Evolutionary conservation across 2,329 filamentous ascomycete species (phyloP).

Genomic region (Mariannaea sp.): DNA sequence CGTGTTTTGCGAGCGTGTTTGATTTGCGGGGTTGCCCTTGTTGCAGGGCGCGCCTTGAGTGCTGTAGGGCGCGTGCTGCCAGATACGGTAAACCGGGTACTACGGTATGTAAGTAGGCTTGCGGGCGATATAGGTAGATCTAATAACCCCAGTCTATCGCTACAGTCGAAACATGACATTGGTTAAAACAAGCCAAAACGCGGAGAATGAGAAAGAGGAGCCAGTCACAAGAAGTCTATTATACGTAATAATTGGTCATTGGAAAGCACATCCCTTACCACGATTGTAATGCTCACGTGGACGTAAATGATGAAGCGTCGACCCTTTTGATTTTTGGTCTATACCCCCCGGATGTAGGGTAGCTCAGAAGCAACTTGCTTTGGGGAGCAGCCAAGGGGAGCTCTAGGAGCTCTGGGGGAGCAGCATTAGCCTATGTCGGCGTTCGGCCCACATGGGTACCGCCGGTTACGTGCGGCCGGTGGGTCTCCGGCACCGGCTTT

Average conservation of each 20-base stretch:
- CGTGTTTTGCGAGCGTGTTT: not conserved
- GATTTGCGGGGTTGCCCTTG: conserved; percentile 1
- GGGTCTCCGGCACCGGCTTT: conserved; percentile 35
- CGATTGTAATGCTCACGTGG: not conserved
- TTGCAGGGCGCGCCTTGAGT: too few species aligned
- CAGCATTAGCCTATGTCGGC: not conserved
- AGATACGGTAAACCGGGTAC: too few species aligned
- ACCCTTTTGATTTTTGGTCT: not conserved
- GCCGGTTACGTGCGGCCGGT: conserved; percentile 35
- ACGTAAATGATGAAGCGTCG: not conserved
- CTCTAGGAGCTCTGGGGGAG: not conserved
- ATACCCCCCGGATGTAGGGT: conserved; percentile 4
- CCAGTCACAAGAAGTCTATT: not conserved
- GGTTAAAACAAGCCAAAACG: not conserved
- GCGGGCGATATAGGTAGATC: too few species aligned
- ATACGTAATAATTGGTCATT: conserved; percentile 2
- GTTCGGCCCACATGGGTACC: conserved; percentile 28
- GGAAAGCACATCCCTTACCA: too few species aligned
- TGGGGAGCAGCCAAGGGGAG: too few species aligned
- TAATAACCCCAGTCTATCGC: too few species aligned
- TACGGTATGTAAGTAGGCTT: too few species aligned
- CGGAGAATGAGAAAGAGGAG: not conserved
- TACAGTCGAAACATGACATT: too few species aligned
- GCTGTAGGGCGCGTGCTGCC: conserved; percentile 14
- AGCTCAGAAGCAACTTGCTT: too few species aligned